Evolutionary conservation across 306 rosid species (phyloP), one percentile per base, ranked within the genome.

Genomic region (Prunus fruticosa): DNA sequence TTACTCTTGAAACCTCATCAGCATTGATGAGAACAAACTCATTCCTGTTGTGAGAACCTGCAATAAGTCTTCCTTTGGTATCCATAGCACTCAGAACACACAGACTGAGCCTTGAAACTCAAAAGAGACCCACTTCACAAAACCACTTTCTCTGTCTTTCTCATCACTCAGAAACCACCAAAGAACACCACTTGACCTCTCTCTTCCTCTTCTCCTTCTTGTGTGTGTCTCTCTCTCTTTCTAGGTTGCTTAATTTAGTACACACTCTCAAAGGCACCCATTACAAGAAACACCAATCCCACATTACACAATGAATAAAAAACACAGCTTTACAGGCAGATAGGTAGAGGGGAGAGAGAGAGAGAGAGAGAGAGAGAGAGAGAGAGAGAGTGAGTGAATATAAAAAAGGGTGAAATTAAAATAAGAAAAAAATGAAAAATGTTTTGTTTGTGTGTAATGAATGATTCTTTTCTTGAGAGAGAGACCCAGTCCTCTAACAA

Each of bases 21-120:
- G 94, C 97, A 84, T 89, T 86, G 93, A 91, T 89, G 46, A 89
- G 88, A 78, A 91, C 86, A 77, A 91, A 91, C 81, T 89, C 97
- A 68, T 91, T 89, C 82, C 93, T 86, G 80, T 89, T 89, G 77
- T 89, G 97, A 60, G 97, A 91, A 15, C 97, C 94, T 1, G 97
- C 92, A 83, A 91, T 53, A 10, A 91, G 82, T 71, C 89, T 69
- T 41, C 97, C 92, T 63, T 86, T 86, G 69, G 92, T 87, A 56
- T 85, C 89, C 94, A 91, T 91, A 2, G 63, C 67, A 78, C 69
- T 54, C 34, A 57, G n/a, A 75, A 76, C 28, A 43, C 61, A 81
- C 57, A 50, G 45, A 61, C 72, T 77, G 68, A 79, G 76, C 81
- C 83, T 80, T 81, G 80, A 71, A 82, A 63, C 52, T 14, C 53